phyloP scores from a whole-genome alignment of 148 eudicot species.

The Spergularia bocconei region DNA sequence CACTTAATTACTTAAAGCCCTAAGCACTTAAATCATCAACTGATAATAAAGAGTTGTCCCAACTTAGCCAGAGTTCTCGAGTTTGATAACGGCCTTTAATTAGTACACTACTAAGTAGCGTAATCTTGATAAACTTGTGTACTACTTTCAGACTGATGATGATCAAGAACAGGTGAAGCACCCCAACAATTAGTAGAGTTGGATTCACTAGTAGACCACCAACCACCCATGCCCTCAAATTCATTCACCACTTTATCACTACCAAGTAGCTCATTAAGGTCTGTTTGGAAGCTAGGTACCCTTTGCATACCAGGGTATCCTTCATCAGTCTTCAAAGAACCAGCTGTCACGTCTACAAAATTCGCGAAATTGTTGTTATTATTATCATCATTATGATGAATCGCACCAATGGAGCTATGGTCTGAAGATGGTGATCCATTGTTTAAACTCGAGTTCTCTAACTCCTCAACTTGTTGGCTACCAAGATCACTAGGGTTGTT shows the following conservation, averaged over 20 bases:
- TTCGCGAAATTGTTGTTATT: not conserved
- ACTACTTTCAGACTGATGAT: constrained; percentile 17
- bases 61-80: no score
- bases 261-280: constrained; percentile 27
- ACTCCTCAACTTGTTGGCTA: constrained; percentile 20
- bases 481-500: constrained; percentile 2
- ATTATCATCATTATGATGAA: not conserved
- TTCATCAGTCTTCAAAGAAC: not conserved
- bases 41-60: not conserved
- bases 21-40: not conserved
- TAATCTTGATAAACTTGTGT: constrained; percentile 31
- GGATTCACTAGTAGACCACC: constrained; percentile 31
- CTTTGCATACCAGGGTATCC: constrained; percentile 17
- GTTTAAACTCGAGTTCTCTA: constrained; percentile 26
- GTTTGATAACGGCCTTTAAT: no score
- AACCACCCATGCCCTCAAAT: constrained; percentile 28
- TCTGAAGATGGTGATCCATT: constrained; percentile 24
- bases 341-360: not conserved
- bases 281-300: constrained; percentile 30
- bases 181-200: constrained; percentile 25
- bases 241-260: constrained; percentile 8
- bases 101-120: constrained; percentile 2
- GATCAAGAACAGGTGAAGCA: constrained; percentile 20
- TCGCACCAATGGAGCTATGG: constrained; percentile 16
- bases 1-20: no score